phyloP scores from a whole-genome alignment of 805 yeast species.

The Suhomyces pyralidae region DNA sequence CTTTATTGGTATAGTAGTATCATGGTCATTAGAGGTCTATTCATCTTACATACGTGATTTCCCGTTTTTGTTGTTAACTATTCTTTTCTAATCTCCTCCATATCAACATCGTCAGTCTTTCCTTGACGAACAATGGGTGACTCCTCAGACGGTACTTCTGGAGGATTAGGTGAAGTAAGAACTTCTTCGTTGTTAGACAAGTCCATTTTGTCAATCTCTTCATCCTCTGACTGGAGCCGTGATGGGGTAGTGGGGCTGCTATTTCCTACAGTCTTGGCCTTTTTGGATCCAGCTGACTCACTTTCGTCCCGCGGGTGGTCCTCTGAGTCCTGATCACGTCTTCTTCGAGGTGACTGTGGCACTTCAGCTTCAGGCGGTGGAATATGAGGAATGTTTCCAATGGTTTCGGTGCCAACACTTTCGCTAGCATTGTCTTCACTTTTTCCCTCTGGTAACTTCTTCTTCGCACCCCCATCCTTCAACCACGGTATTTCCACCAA shows the following conservation, averaged over 20 bases:
- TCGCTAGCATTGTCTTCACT: background rate
- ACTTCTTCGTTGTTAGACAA: background rate
- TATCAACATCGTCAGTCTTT: background rate
- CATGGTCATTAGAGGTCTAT: background rate
- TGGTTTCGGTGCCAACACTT: background rate
- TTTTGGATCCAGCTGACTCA: background rate
- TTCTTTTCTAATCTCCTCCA: background rate
- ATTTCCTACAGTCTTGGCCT: background rate
- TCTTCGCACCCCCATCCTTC: constrained; percentile 14
- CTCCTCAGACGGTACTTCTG: background rate
- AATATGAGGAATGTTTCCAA: background rate
- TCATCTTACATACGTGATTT: background rate
- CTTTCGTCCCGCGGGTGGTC: background rate
- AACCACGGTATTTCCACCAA: constrained; percentile 32
- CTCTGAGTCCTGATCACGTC: background rate
- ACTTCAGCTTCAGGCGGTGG: background rate
- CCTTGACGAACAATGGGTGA: background rate
- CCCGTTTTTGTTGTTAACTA: too few relatives aligned
- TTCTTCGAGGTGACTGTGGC: constrained; percentile 1
- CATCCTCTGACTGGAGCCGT: background rate
- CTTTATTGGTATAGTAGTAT: background rate
- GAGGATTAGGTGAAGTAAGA: constrained; percentile 3
- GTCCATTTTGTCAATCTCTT: constrained; percentile 3
- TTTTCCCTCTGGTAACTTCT: background rate
- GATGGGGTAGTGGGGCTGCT: constrained; percentile 3